Conservation (phyloP, 805 yeast genomes). For the Cyberlindnera mrakii region DNA sequence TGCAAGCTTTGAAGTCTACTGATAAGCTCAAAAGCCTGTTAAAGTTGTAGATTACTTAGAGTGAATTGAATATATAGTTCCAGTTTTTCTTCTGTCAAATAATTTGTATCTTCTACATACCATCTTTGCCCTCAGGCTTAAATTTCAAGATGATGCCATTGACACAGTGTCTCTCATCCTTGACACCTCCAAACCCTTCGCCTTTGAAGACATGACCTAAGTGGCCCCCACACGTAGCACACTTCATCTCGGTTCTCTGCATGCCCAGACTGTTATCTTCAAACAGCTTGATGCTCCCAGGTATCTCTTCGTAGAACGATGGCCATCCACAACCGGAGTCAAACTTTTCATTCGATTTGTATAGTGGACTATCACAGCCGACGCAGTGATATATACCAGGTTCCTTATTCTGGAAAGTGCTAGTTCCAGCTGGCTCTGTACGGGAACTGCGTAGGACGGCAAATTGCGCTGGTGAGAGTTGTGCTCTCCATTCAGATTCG, state of each 20-base stretch:
- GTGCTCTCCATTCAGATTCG: constrained; percentile 74
- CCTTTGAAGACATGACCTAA: constrained; percentile 93
- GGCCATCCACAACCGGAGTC: constrained; percentile 98
- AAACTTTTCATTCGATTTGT: constrained; percentile 75
- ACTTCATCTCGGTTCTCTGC: constrained; percentile 84
- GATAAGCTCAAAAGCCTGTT: constrained; percentile 50
- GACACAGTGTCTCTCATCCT: constrained; percentile 92
- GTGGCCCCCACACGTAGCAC: constrained; percentile 88
- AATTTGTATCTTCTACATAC: background rate
- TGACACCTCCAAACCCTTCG: constrained; percentile 80
- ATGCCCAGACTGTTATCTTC: constrained; percentile 67
- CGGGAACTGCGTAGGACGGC: constrained; percentile 64
- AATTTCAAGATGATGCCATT: constrained; percentile 80
- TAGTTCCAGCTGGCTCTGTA: constrained; percentile 40
- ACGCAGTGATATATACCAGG: constrained; percentile 77
- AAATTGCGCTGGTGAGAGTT: constrained; percentile 70
- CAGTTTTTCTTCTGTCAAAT: background rate
- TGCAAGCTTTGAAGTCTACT: constrained; percentile 60
- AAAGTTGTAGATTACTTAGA: background rate
- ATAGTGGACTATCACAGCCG: constrained; percentile 77
- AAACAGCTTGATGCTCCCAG: constrained; percentile 62
- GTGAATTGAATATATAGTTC: background rate
- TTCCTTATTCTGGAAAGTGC: constrained; percentile 34
- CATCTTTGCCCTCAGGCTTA: constrained; percentile 9
- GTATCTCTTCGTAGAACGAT: constrained; percentile 84